These are phyloP conservation scores for Phallus indusiatus DNA, from an alignment of 768 basidiomycete genomes.

Conservation along the genomic window DNA sequence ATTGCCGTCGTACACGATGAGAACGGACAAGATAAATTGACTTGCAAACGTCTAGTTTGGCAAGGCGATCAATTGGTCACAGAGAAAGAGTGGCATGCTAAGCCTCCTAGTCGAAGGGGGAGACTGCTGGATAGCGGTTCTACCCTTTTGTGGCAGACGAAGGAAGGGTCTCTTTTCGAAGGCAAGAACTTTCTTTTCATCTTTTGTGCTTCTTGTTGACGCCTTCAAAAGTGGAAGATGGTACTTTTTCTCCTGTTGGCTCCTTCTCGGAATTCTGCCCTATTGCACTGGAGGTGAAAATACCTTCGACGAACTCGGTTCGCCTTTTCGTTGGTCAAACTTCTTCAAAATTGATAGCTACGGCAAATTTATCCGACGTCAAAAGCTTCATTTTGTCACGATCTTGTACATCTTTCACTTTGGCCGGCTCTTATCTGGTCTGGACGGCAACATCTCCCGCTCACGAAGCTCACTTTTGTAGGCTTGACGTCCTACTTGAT, in stretches of 20 bases:
- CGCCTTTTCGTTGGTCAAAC: constrained; percentile 55
- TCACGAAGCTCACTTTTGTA: constrained; percentile 73
- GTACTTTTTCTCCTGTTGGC: constrained; percentile 17
- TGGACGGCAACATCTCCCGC: constrained; percentile 45
- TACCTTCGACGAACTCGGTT: not conserved
- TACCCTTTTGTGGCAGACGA: not conserved
- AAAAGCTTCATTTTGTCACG: constrained; percentile 47
- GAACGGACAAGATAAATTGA: not conserved
- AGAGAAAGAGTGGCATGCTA: not conserved
- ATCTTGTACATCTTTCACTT: constrained; percentile 11
- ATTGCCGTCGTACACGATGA: not conserved
- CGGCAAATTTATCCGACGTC: not conserved
- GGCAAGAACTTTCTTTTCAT: not conserved
- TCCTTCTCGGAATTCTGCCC: constrained; percentile 56
- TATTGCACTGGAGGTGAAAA: constrained; percentile 18
- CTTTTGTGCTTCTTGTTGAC: not conserved
- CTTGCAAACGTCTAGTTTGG: not conserved
- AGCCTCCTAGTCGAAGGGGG: not conserved
- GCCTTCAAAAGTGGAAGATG: not conserved
- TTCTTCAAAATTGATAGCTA: constrained; percentile 40
- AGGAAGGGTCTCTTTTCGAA: not conserved
- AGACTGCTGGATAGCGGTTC: not conserved
- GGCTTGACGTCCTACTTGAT: constrained; percentile 29
- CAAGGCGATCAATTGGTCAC: not conserved
- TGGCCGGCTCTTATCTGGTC: constrained; percentile 7